Evolutionary conservation across 352 stramenopile genomes (phyloP).

Genomic region (Halophytophthora batemanensis): DNA sequence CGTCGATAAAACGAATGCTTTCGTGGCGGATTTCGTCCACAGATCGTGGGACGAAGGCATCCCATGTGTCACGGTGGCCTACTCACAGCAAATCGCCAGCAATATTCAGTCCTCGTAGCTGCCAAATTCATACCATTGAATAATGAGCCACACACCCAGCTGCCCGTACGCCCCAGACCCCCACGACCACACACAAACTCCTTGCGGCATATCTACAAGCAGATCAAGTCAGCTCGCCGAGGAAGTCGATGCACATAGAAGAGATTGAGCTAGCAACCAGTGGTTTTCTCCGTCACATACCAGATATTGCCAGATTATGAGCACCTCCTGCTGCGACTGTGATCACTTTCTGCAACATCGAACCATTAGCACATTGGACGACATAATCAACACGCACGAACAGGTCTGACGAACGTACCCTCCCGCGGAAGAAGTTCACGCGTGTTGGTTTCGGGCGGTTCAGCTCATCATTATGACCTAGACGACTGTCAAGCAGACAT

Average conservation of each 20-base stretch:
- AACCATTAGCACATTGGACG: neutral
- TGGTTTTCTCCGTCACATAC: constrained; percentile 14
- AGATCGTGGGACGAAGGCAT: constrained; percentile 48
- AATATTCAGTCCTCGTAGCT: neutral
- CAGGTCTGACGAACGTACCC: constrained; percentile 19
- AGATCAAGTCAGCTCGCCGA: neutral
- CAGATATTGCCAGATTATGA: constrained; percentile 68
- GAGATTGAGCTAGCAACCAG: too few relatives aligned
- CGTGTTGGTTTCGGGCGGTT: constrained; percentile 57
- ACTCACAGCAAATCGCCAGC: neutral
- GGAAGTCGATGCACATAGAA: too few relatives aligned
- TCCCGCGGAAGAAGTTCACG: constrained; percentile 66
- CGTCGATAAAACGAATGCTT: constrained; percentile 56
- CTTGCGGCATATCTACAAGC: constrained; percentile 45
- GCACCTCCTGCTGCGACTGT: constrained; percentile 44
- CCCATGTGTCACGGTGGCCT: constrained; percentile 78
- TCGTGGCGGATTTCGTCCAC: constrained; percentile 66
- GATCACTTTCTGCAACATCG: constrained; percentile 62
- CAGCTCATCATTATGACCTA: constrained; percentile 63
- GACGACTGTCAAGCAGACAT: constrained; percentile 27
- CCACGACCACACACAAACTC: constrained; percentile 74
- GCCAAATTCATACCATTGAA: neutral
- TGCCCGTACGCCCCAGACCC: constrained; percentile 59
- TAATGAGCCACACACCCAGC: constrained; percentile 33
- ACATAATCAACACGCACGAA: neutral